A percentile compares a stretch with the other conserved stretches of the same genome.
These are phyloP conservation scores for Chaetothyriales sp. DNA, from an alignment of 2,329 filamentous ascomycete genomes.

Conservation along the genomic window DNA sequence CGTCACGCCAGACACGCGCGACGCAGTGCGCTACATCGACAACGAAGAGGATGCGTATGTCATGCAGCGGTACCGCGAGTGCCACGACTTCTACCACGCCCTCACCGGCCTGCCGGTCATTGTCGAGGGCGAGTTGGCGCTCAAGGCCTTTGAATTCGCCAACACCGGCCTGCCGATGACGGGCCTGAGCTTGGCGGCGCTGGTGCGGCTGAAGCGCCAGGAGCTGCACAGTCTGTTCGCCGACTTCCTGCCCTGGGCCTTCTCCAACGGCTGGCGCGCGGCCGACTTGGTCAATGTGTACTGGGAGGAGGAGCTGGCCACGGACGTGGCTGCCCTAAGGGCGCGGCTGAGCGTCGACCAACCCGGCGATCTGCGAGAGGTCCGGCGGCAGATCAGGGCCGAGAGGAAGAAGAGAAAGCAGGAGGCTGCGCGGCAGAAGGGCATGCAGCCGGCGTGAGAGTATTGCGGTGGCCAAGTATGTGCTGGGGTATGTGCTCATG, in stretches of 20 bases:
- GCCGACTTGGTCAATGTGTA: conserved; percentile 89
- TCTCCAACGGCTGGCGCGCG: conserved; percentile 62
- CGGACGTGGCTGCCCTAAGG: conserved; percentile 64
- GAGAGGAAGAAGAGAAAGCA: conserved; percentile 51
- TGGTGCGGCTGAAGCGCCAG: conserved; percentile 47
- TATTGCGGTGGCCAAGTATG: too few relatives aligned
- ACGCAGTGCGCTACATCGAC: conserved; percentile 76
- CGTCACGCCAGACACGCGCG: conserved; percentile 80
- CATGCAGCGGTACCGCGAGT: conserved; percentile 95
- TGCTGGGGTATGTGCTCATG: too few relatives aligned
- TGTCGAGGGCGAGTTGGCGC: conserved; percentile 90
- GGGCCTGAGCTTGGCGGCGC: conserved; percentile 65
- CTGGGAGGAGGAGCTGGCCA: conserved; percentile 89
- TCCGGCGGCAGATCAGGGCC: conserved; percentile 56
- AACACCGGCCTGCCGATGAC: conserved; percentile 95
- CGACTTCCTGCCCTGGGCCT: conserved; percentile 79
- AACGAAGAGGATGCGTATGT: conserved; percentile 94
- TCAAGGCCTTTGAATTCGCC: conserved; percentile 94
- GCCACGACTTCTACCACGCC: conserved; percentile 95
- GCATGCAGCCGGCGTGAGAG: neutral
- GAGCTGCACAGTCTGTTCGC: conserved; percentile 54
- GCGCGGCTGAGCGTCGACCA: conserved; percentile 67
- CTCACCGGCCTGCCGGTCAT: conserved; percentile 81
- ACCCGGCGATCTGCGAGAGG: conserved; percentile 71
- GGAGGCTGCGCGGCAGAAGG: conserved; percentile 8